Base-by-base conservation (phyloP, 139 green algal genomes). In the Auxenochlorella pyrenoidosa region DNA sequence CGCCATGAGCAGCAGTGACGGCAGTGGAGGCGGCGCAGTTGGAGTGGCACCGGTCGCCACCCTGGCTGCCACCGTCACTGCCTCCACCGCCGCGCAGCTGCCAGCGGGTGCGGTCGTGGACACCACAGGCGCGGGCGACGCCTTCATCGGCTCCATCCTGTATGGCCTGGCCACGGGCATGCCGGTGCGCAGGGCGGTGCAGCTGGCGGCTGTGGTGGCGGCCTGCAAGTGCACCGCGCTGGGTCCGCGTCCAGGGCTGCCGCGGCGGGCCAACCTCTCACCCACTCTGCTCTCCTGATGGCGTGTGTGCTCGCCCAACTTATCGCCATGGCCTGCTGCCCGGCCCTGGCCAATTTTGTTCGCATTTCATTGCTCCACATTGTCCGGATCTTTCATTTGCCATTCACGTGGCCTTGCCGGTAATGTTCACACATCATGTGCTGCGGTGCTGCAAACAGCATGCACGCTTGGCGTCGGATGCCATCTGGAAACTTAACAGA, bases 111-210 rank as follows among this genome's bases (percentile, higher is more conserved):
- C 90, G 5, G 90, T 99, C 4, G 88, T 95, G 38, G 97, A 99
- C 89, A 98, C 97, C 16, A 98, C 96, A 5, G 97, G 97, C 1
- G 97, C 97, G 3, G 97, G 97, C 0, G 97, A 99, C 89, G 90
- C 97, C 5, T 99, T 99, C 92, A 98, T 98, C 63, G 97, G 95
- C 0, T 90, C 87, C 36, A 77, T 98, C 3, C 44, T 98, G 68
- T 98, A 98, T 80, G 92, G 90, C 21, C 60, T 99, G 5, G 89
- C 84, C 19, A 94, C 82, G 0, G 92, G 92, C 6, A 87, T 95
- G 91, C 22, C 87, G 4, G 72, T 89, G 21, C 24, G 86, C 1
- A 34, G 58, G 8, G 93, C 90, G 3, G 51, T 97, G 83, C 79
- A 73, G 54, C 92, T 98, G 40, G 96, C 86, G 38, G 79, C 93